Base-by-base conservation (phyloP, 495 filamentous ascomycete genomes). In the Penicillium parvum region DNA sequence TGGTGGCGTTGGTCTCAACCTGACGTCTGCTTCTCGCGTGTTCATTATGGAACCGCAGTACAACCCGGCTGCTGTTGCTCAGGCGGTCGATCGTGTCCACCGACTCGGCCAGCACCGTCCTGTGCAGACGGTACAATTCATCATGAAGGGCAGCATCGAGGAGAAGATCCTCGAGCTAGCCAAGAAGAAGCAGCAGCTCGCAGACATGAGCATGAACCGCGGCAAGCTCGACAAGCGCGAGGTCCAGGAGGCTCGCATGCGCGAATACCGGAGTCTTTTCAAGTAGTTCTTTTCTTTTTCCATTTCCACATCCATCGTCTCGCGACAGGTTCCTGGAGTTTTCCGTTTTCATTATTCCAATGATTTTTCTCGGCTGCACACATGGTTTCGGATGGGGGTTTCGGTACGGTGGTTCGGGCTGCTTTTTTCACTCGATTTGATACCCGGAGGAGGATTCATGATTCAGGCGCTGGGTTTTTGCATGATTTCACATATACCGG, bases 41-140 rank as follows among this genome's bases (percentile, higher is more conserved):
- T 98, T 89, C 54, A 84, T 97, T 32, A 96, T 98, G 92, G 92
- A 98, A 63, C 92, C 92, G 2, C 89, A 96, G 52, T 98, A 88
- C 61, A 98, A 98, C 60, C 92, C 92, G 2, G 90, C 89, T 4
- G 86, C 89, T 0, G 90, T 97, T 50, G 88, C 89, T 4, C 92
- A 98, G 61, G 92, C 92, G 3, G 74, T 98, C 6, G 92, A 98
- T 54, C 86, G 92, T 30, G 85, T 98, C 17, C 92, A 98, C 59
- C 84, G 92, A 12, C 74, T 98, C 14, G 92, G 92, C 1, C 92
- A 98, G 69, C 91, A 76, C 53, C 75, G 91, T 6, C 75, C 82
- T 18, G 92, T 98, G 3, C 76, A 75, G 7, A 95, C 86, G 1
- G 78, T 82, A 10, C 79, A 89, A 25, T 97, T 83, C 61, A 82